phyloP scores from a whole-genome alignment of 495 filamentous ascomycete species.

The Penicillium taxi region DNA sequence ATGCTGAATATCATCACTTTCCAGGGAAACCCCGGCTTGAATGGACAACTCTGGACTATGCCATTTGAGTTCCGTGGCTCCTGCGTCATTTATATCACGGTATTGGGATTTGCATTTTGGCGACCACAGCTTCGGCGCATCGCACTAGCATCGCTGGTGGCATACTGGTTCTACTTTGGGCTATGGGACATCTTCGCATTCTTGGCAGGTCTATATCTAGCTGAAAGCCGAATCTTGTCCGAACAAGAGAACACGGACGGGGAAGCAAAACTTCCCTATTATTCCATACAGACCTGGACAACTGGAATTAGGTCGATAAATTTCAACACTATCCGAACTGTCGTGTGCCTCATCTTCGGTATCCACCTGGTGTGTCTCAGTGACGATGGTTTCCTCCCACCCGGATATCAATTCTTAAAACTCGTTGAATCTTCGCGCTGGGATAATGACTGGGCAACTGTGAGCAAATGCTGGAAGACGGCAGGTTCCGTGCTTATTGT shows the following conservation, averaged over 20 bases:
- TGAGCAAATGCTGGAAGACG: slow-evolving; percentile 11
- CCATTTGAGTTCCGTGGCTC: slow-evolving; percentile 42
- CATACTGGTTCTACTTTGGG: slow-evolving; percentile 32
- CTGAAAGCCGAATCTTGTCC: slow-evolving; percentile 24
- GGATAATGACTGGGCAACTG: slow-evolving; percentile 5
- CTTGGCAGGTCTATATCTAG: slow-evolving; percentile 34
- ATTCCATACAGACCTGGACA: background rate
- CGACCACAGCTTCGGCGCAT: slow-evolving; percentile 24
- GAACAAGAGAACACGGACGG: background rate
- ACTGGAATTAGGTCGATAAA: slow-evolving; percentile 1
- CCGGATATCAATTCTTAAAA: slow-evolving; percentile 7
- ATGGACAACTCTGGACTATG: slow-evolving; percentile 43
- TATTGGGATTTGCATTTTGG: slow-evolving; percentile 31
- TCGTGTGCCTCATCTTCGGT: slow-evolving; percentile 6
- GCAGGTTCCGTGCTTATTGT: slow-evolving; percentile 7
- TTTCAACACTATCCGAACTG: slow-evolving; percentile 1
- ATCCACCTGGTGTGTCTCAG: slow-evolving; percentile 8
- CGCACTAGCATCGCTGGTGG: slow-evolving; percentile 18
- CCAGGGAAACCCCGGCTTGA: slow-evolving; percentile 10
- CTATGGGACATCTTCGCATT: slow-evolving; percentile 42
- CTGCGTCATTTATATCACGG: slow-evolving; percentile 34
- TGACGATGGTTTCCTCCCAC: slow-evolving; percentile 5
- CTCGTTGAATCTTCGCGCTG: slow-evolving; percentile 7
- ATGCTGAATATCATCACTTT: slow-evolving; percentile 10
- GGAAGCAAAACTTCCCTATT: no score